phyloP scores from a whole-genome alignment of 1,139 yeast species.

The Pichia sp. region DNA sequence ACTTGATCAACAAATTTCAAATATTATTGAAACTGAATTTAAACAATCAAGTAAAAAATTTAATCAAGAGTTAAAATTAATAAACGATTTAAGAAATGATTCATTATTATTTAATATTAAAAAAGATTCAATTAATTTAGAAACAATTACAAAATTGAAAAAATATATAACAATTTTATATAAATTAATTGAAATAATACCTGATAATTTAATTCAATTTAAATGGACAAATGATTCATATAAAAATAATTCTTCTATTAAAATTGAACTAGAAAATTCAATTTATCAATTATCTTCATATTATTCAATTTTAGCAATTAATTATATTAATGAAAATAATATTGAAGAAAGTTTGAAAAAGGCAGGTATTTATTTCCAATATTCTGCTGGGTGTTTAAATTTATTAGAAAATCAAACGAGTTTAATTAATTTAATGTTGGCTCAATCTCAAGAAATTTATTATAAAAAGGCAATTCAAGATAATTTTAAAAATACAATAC shows the following conservation, averaged over 20 bases:
- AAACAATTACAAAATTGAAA: slow-evolving; percentile 9
- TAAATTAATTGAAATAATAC: slow-evolving; percentile 34
- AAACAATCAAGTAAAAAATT: slow-evolving; percentile 1
- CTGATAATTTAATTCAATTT: slow-evolving; percentile 43
- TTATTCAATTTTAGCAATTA: slow-evolving; percentile 29
- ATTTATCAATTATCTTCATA: slow-evolving; percentile 64
- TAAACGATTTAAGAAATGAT: slow-evolving; percentile 4
- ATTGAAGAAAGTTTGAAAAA: slow-evolving; percentile 40
- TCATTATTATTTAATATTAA: neutral
- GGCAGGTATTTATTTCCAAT: slow-evolving; percentile 60
- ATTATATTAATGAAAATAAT: neutral
- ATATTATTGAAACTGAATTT: neutral
- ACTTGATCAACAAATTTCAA: neutral
- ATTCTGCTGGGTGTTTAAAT: slow-evolving; percentile 61
- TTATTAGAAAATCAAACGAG: slow-evolving; percentile 10
- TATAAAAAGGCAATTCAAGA: slow-evolving; percentile 68
- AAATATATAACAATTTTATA: slow-evolving; percentile 4
- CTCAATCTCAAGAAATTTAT: slow-evolving; percentile 82
- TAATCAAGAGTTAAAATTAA: slow-evolving; percentile 1
- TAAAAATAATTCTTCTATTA: slow-evolving; percentile 50
- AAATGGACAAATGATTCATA: slow-evolving; percentile 45
- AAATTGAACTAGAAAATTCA: slow-evolving; percentile 56
- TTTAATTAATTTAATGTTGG: slow-evolving; percentile 49
- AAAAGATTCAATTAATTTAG: neutral
- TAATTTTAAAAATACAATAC: slow-evolving; percentile 51